phyloP scores from a whole-genome alignment of 2,329 filamentous ascomycete species.

The Fusarium sp. region DNA sequence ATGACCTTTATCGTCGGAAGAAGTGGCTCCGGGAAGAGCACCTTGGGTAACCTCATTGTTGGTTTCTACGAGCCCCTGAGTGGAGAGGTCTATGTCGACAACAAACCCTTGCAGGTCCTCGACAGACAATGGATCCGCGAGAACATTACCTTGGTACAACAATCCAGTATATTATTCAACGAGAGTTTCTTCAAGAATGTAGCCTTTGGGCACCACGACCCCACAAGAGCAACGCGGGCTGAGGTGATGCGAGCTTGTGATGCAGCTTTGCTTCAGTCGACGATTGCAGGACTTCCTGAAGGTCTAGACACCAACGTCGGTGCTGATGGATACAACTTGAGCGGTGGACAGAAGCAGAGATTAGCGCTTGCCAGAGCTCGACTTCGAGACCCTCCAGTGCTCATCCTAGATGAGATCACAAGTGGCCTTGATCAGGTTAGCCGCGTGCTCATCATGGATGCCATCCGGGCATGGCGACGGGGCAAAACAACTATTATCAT shows the following conservation, averaged over 20 bases:
- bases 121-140: conserved; percentile 77
- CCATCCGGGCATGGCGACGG: conserved; percentile 78
- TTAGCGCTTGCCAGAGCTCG: conserved; percentile 82
- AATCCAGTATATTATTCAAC: conserved; percentile 82
- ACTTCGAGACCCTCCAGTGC: conserved; percentile 78
- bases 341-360: conserved; percentile 86
- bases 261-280: conserved; percentile 74
- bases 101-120: conserved; percentile 66
- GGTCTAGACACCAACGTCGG: conserved; percentile 79
- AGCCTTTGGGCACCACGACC: conserved; percentile 69
- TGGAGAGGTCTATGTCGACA: conserved; percentile 77
- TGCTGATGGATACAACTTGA: conserved; percentile 73
- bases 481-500: conserved; percentile 92
- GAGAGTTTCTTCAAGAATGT: conserved; percentile 84
- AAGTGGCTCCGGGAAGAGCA: conserved; percentile 94
- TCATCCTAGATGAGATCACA: conserved; percentile 90
- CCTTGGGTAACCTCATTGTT: conserved; percentile 80
- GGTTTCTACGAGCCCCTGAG: conserved; percentile 75
- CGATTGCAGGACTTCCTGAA: conserved; percentile 71
- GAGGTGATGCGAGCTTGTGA: conserved; percentile 71
- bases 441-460: conserved; percentile 73
- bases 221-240: conserved; percentile 57
- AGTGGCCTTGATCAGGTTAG: conserved; percentile 84
- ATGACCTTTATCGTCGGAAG: conserved; percentile 84
- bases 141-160: conserved; percentile 84